Percentiles rank a stretch among this genome's conserved stretches.
phyloP scores from a whole-genome alignment of 139 green algal species.

The Closterium sp. region DNA sequence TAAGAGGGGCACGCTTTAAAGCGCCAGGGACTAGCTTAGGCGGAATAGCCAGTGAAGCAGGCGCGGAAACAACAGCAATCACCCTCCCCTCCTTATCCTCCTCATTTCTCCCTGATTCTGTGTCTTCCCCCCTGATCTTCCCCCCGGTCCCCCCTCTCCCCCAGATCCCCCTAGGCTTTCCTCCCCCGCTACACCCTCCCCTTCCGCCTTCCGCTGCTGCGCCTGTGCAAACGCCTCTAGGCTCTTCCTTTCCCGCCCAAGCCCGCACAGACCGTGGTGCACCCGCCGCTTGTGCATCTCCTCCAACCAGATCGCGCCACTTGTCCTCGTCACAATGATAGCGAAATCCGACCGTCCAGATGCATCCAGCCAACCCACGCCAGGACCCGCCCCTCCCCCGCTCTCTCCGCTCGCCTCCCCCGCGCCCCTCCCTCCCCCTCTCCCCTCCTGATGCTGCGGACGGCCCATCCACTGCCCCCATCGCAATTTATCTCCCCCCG shows the following conservation, averaged over 20 bases:
- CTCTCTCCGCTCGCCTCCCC: not conserved
- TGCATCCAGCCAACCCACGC: not conserved
- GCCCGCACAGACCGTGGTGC: not conserved
- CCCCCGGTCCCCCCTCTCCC: not conserved
- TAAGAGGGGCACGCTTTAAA: not conserved
- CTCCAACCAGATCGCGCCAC: not conserved
- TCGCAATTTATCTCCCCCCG: not conserved
- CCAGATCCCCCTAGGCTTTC: not conserved
- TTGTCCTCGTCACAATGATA: slow-evolving; percentile 4
- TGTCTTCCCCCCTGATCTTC: not conserved
- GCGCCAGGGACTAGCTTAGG: not conserved
- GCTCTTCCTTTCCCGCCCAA: not conserved
- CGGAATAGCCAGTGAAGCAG: not conserved
- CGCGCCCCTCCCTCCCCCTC: not conserved
- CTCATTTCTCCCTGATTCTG: not conserved
- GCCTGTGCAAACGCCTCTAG: not conserved
- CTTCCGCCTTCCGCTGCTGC: not conserved
- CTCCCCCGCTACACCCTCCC: not conserved
- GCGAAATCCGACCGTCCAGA: not conserved
- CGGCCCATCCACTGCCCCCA: not conserved
- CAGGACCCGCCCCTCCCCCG: not conserved
- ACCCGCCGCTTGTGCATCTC: not conserved
- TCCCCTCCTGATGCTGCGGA: not conserved
- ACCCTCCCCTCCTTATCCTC: not conserved
- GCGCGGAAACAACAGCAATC: not conserved